Evolutionary conservation across 257 asterid species (phyloP).

Genomic region (Ballota nigra): DNA sequence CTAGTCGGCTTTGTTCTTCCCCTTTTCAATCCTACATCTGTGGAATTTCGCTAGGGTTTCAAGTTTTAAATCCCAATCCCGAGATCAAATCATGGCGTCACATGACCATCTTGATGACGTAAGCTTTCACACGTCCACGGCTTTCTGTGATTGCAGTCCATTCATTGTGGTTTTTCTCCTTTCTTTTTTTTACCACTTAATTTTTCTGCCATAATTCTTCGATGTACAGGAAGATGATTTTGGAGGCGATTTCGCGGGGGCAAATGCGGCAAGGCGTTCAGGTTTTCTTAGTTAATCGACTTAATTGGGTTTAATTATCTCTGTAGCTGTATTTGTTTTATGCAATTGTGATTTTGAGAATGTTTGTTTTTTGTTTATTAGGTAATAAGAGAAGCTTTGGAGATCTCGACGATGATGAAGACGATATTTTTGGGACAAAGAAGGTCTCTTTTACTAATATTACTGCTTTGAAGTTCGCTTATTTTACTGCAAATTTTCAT

Average conservation of each 20-base stretch:
- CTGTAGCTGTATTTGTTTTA: background rate
- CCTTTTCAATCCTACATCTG: slow-evolving; percentile 6
- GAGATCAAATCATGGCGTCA: slow-evolving; percentile 51
- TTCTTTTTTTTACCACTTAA: background rate
- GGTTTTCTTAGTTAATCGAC: slow-evolving; percentile 37
- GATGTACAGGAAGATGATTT: slow-evolving; percentile 71
- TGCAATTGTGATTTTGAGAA: slow-evolving; percentile 16
- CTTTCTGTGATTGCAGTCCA: background rate
- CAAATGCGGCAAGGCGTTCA: slow-evolving; percentile 42
- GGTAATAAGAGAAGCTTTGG: slow-evolving; percentile 79
- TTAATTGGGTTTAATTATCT: background rate
- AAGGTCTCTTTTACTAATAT: slow-evolving; percentile 43
- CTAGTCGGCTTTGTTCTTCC: slow-evolving; percentile 15
- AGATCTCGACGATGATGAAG: slow-evolving; percentile 88
- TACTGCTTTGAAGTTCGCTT: background rate
- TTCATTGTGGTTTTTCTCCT: background rate
- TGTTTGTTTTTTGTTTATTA: slow-evolving; percentile 25
- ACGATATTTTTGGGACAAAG: slow-evolving; percentile 83
- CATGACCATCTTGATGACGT: slow-evolving; percentile 62
- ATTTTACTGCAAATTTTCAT: background rate
- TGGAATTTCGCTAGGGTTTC: slow-evolving; percentile 36
- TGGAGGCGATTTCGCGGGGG: slow-evolving; percentile 70
- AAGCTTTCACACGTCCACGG: slow-evolving; percentile 10
- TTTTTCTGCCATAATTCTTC: background rate
- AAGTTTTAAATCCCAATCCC: slow-evolving; percentile 20